phyloP scores from a whole-genome alignment of 441 rosid genomes.

The Mallotus repandus region DNA sequence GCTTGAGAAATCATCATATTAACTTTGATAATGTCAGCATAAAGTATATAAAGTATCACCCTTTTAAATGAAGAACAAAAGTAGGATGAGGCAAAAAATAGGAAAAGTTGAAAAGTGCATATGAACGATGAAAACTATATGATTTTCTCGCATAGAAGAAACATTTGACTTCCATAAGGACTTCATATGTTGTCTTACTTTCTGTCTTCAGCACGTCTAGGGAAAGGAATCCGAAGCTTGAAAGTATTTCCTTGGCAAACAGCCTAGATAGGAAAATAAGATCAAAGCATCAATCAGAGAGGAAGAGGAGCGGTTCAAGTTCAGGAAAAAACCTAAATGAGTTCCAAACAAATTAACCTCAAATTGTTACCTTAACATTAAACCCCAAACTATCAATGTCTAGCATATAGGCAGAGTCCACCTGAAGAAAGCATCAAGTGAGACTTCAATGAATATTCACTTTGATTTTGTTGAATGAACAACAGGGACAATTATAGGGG shows the following conservation, averaged over 20 bases:
- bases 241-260: conserved; percentile 60
- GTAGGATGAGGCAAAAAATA: not conserved
- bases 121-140: not conserved
- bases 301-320: not conserved
- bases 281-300: not conserved
- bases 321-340: not conserved
- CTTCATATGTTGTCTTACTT: conserved; percentile 49
- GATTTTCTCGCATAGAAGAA: conserved; percentile 8
- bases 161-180: not conserved
- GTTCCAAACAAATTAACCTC: not conserved
- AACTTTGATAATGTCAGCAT: not conserved
- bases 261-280: conserved; percentile 47
- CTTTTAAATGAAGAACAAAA: not conserved
- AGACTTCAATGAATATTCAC: conserved; percentile 1
- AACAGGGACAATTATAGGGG: not conserved
- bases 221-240: conserved; percentile 84
- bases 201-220: conserved; percentile 76
- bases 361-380: conserved; percentile 62
- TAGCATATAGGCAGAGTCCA: conserved; percentile 74
- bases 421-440: conserved; percentile 39
- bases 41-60: not conserved
- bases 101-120: not conserved
- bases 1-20: not conserved
- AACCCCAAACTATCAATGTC: conserved; percentile 90
- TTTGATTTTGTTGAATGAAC: not conserved